These are phyloP conservation scores for Scheffersomyces stipitis DNA, from an alignment of 805 yeast species.

Conservation along the genomic window DNA sequence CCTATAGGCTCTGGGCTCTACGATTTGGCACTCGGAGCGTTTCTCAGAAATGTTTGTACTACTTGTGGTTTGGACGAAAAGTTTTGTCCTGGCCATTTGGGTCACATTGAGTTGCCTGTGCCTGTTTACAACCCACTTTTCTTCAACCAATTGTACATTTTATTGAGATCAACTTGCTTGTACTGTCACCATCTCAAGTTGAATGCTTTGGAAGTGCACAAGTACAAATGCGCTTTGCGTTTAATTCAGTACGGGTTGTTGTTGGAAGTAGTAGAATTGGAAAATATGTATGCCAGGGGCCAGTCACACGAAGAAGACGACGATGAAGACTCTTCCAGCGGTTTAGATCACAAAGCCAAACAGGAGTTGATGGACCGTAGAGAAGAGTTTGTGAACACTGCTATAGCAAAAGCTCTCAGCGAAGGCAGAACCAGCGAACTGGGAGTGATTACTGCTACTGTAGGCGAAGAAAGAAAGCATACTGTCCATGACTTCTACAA, in stretches of 20 bases:
- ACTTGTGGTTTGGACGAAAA: constrained; percentile 96
- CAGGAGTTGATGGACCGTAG: constrained; percentile 58
- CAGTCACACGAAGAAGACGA: constrained; percentile 39
- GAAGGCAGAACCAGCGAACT: constrained; percentile 67
- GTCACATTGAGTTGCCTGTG: constrained; percentile 94
- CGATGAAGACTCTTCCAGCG: constrained; percentile 36
- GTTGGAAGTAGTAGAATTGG: constrained; percentile 73
- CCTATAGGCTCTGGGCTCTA: constrained; percentile 93
- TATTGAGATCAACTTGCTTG: constrained; percentile 81
- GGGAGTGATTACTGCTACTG: constrained; percentile 81
- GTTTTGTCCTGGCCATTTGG: constrained; percentile 97
- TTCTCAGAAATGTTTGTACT: constrained; percentile 80
- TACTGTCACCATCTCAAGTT: constrained; percentile 87
- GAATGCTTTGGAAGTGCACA: constrained; percentile 66
- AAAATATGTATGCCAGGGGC: constrained; percentile 51
- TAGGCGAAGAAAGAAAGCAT: constrained; percentile 81
- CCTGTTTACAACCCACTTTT: constrained; percentile 95
- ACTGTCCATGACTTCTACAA: constrained; percentile 74
- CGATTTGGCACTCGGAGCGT: constrained; percentile 95
- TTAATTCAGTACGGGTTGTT: constrained; percentile 87
- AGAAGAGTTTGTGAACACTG: constrained; percentile 65
- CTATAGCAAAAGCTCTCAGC: constrained; percentile 69
- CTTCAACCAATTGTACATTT: constrained; percentile 85
- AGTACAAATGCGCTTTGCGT: constrained; percentile 71
- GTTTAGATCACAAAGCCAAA: constrained; percentile 38